phyloP scores from a whole-genome alignment of 257 asterid species.

The Petunia axillaris region DNA sequence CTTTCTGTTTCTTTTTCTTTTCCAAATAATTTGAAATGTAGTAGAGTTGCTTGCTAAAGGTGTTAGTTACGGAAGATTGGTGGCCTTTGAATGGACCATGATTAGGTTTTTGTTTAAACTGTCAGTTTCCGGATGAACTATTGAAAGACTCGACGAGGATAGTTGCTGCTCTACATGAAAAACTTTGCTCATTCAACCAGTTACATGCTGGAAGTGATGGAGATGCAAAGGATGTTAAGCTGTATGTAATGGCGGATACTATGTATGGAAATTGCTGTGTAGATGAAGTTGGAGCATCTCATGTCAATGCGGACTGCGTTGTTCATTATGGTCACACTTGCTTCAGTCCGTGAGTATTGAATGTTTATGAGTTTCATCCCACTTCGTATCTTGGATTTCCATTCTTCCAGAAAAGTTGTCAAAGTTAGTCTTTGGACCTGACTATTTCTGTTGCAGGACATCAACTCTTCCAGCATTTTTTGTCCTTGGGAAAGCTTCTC shows the following conservation, averaged over 20 bases:
- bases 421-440: not conserved
- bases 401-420: not conserved
- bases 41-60: not conserved
- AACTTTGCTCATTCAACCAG: conserved; percentile 31
- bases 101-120: not conserved
- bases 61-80: not conserved
- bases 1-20: not conserved
- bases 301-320: conserved; percentile 71
- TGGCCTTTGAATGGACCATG: not conserved
- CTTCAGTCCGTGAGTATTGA: conserved; percentile 86
- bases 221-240: conserved; percentile 43
- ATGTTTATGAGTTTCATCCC: not conserved
- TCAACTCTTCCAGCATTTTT: conserved; percentile 81
- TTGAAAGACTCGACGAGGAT: conserved; percentile 69
- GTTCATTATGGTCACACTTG: conserved; percentile 86
- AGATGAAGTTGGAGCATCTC: conserved; percentile 98
- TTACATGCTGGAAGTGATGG: conserved; percentile 18
- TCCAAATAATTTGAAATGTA: not conserved
- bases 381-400: not conserved
- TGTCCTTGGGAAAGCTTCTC: conserved; percentile 76
- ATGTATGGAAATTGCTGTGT: conserved; percentile 93
- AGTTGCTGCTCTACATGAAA: conserved; percentile 56
- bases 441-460: conserved; percentile 55
- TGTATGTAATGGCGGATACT: conserved; percentile 97
- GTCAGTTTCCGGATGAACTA: conserved; percentile 79